Base-by-base conservation (phyloP, 2,329 filamentous ascomycete species). In the Claviceps fusiformis region DNA sequence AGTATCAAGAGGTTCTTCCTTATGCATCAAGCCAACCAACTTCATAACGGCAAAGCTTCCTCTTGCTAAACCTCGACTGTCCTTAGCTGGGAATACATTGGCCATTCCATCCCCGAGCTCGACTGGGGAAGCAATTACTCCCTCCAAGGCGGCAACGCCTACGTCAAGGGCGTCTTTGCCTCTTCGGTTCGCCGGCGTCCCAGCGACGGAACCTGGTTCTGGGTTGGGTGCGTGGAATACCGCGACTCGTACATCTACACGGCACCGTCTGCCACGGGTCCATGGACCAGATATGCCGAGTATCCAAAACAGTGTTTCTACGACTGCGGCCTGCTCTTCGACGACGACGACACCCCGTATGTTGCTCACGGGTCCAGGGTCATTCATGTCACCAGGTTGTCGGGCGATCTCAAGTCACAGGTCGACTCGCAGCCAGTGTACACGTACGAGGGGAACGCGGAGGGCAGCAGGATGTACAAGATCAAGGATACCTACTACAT, bases 401-500 rank as follows among this genome's bases (percentile, higher is more conserved):
- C 49, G 3, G 10, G 13, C 19, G 49, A 50, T n/a, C 49, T 50
- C 35, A 50, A 50, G 19, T 27, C 33, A 6, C 13, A 27, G 13
- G 24, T 29, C 4, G 11, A 35, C 49, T 29, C 19, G 7, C 19
- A 24, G 24, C 19, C 19, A 5, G 49, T 41, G 49, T 7, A 50
- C 13, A 50, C 49, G 8, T 29, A 50, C 17, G 11, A 41, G 6
- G 49, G 49, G 4, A 27, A 10, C 13, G 35, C 49, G 0, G 49
- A 51, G 49, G 49, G 49, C 24, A 51, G 49, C 24, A 17, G 37
- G 24, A 51, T 51, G 49, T 51, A 51, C 37, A 51, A 41, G 37
- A 51, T 51, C 49, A 43, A 51, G 31, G 49, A 35, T 24, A 51
- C 37, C n/a, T 51, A 51, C 49, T 51, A 43, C 49, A 51, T 51